Base-by-base conservation (phyloP, 495 filamentous ascomycete genomes). In the Neurospora sp. region DNA sequence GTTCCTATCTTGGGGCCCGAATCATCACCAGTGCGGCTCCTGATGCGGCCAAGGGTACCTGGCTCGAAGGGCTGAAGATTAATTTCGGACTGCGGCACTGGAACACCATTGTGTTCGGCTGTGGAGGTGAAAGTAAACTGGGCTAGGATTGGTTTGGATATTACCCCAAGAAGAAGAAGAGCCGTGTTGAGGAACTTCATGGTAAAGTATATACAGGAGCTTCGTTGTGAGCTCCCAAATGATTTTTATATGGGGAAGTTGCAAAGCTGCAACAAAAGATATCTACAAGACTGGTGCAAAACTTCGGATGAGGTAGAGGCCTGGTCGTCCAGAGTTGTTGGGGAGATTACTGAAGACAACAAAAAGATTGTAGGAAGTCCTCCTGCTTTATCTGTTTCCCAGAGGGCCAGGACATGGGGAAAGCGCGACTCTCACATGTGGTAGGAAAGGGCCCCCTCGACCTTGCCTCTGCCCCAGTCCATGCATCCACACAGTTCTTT, bases 91-190 rank as follows among this genome's bases (percentile, higher is more conserved):
- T 71, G 7, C 6, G 78, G 76, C 41, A 81, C 71, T 1, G 77
- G 76, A 18, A 75, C 75, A 48, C 80, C 80, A 18, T 80, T 75
- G 41, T n/a, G 69, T 6, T 75, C 79, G 27, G 73, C 80, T 35
- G 72, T 38, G 2, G 77, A 73, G 3, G 74, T 76, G 70, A 75
- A 79, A 38, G 72, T 62, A 27, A 81, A 69, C 73, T 79, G 69
- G 35, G 74, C 79, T 1, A 74, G 39, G 27, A 62, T 77, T 14
- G 39, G 42, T 6, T 76, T 72, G 59, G 76, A 69, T 35, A 76
- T 23, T 46, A 75, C 59, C 37, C 76, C 75, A 10, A 72, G 71
- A 62, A 74, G 54, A 62, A 78, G 48, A 39, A 78, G 66, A 59
- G 70, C 37, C 3, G 73, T 12, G 11, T 31, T 5, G 59, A 72